These are phyloP conservation scores for Xylariaceae sp. DNA, from an alignment of 2,329 filamentous ascomycete genomes.

Conservation along the genomic window DNA sequence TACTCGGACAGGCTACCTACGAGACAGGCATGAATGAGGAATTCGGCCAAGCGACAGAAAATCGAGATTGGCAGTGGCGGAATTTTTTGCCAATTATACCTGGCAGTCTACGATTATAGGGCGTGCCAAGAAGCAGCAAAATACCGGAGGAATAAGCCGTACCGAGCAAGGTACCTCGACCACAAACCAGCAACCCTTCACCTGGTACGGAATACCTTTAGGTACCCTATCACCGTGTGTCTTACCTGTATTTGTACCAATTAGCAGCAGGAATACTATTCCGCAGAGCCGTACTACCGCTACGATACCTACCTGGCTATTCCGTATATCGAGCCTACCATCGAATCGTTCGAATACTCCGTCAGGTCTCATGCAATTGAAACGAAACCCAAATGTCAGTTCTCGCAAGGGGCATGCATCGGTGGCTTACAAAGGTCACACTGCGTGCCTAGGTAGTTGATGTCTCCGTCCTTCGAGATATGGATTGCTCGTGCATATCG, in stretches of 20 bases:
- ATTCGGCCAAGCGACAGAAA: neutral
- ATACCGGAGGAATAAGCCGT: neutral
- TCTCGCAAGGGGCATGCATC: conserved; percentile 13
- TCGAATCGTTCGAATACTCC: neutral
- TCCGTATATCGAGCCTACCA: too few relatives aligned
- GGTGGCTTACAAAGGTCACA: neutral
- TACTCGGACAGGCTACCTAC: neutral
- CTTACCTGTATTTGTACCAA: neutral
- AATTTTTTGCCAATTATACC: neutral
- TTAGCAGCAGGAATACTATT: too few relatives aligned
- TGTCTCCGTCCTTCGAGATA: neutral
- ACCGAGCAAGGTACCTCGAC: too few relatives aligned
- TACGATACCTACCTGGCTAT: neutral
- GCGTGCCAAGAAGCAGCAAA: conserved; percentile 6
- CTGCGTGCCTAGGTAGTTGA: neutral
- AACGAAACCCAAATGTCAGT: conserved; percentile 12
- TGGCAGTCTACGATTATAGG: neutral
- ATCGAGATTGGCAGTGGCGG: neutral
- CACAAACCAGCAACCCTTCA: too few relatives aligned
- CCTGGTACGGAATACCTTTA: neutral
- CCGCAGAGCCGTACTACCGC: neutral
- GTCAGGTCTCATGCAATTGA: conserved; percentile 10
- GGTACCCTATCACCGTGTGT: neutral
- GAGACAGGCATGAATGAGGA: neutral
- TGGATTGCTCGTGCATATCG: neutral